Base-by-base conservation (phyloP, 1,139 yeast species). In the Suhomyces choctaworum region DNA sequence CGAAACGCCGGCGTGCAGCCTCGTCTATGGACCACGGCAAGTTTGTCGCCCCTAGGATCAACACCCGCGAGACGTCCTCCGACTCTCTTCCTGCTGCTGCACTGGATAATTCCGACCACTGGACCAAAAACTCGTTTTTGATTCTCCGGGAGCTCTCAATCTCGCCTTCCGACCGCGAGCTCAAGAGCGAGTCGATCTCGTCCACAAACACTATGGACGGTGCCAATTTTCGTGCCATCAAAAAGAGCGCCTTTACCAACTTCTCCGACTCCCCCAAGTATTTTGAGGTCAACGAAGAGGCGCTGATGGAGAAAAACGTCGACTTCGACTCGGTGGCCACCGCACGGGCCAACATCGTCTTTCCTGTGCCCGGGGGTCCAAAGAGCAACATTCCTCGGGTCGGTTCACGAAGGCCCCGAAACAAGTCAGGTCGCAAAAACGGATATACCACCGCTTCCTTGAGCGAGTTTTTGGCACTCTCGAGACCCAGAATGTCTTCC, bases 311-410 rank as follows among this genome's bases (percentile, higher is more conserved):
- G 58, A 92, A 92, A 58, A 92, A 92, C 0, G 97, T 92, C 1
- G 96, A 88, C 45, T 85, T 84, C 10, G 96, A 87, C 62, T 92
- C 97, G 0, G 97, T 90, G 0, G 98, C 98, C 7, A 92, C 97
- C 0, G 98, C 97, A 46, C 97, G 70, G 0, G 97, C 97, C 50
- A 92, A 71, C 97, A 92, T 92, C 0, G 98, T 92, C 51, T 92
- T 92, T 44, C 98, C 98, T 0, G 98, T 92, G 13, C 98, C 98
- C 0, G 98, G 98, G 1, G 98, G 98, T 0, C 98, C 98, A 66
- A 92, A 92, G 22, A 92, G 64, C 17, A 92, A 66, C 96, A 92
- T 90, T 7, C 98, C 98, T 46, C 96, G 68, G 0, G 96, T 95
- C 1, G 98, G 98, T 58, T 92, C 97, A 47, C 98, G 71, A 39